Evolutionary conservation across 305 asterid genomes (phyloP).

Genomic region (Salvia sclarea): DNA sequence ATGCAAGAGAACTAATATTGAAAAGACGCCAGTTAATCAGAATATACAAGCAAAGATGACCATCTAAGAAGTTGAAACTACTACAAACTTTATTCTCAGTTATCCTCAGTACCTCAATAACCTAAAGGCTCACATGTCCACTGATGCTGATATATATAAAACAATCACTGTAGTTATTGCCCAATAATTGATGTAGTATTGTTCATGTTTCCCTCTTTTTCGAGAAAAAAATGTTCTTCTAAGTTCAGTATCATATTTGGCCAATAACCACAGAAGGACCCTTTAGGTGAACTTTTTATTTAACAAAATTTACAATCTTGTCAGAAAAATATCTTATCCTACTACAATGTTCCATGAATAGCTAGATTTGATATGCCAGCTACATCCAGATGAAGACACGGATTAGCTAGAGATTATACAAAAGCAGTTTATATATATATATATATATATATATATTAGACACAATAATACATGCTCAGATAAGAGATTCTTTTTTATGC

Average conservation of each 20-base stretch:
- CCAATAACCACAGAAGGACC: not conserved
- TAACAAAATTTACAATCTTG: slow-evolving; percentile 1
- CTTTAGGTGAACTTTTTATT: slow-evolving; percentile 3
- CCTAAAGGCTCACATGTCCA: slow-evolving; percentile 8
- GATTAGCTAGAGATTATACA: slow-evolving; percentile 10
- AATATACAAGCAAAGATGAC: slow-evolving; percentile 27
- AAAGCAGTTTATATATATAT: not conserved
- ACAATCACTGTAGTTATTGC: not conserved
- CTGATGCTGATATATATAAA: not conserved
- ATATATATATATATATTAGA: not conserved
- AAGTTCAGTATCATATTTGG: not conserved
- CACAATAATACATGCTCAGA: not conserved
- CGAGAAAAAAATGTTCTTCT: not conserved
- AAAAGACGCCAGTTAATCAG: not conserved
- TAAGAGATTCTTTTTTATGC: not conserved
- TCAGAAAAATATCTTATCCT: not conserved
- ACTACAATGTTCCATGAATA: not conserved
- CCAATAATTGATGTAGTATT: no score
- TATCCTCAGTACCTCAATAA: slow-evolving; percentile 17
- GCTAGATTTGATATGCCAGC: slow-evolving; percentile 9
- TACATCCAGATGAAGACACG: slow-evolving; percentile 19
- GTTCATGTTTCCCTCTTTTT: not conserved
- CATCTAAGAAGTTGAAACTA: not conserved
- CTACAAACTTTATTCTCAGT: slow-evolving; percentile 5
- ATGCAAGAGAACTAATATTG: not conserved